Percentiles rank a stretch among this genome's conserved stretches.
These are phyloP conservation scores for Scutellaria barbata DNA, from an alignment of 257 asterid genomes.

Conservation along the genomic window DNA sequence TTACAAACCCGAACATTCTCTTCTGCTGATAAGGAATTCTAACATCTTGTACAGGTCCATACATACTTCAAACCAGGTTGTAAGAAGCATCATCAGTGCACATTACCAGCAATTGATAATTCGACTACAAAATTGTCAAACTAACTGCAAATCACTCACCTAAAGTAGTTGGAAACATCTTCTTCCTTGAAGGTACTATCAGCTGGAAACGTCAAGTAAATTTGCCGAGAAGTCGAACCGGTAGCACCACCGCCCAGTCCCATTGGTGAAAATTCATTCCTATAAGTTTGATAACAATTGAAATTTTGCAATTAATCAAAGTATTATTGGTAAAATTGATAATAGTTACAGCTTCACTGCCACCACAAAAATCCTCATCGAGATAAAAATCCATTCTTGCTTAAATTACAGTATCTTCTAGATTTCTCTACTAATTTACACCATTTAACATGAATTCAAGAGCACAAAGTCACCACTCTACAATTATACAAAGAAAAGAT, in stretches of 20 bases:
- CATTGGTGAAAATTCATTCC: slow-evolving; percentile 59
- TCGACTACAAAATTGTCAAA: neutral
- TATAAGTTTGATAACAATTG: slow-evolving; percentile 43
- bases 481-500: neutral
- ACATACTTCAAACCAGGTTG: slow-evolving; percentile 54
- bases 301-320: slow-evolving; percentile 47
- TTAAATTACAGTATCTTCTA: neutral
- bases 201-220: slow-evolving; percentile 96
- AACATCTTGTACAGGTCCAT: slow-evolving; percentile 98
- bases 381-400: too few relatives aligned
- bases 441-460: slow-evolving; percentile 4
- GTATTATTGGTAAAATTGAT: too few relatives aligned
- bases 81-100: slow-evolving; percentile 35
- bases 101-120: neutral
- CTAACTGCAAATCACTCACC: slow-evolving; percentile 46
- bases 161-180: slow-evolving; percentile 89
- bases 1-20: slow-evolving; percentile 97
- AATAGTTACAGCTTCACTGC: neutral
- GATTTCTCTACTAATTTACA: neutral
- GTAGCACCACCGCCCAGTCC: slow-evolving; percentile 53
- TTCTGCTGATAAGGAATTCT: slow-evolving; percentile 98
- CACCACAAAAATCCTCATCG: too few relatives aligned
- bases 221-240: slow-evolving; percentile 69
- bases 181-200: slow-evolving; percentile 95
- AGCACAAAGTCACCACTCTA: neutral